Percentiles rank a stretch among this genome's conserved stretches.
Evolutionary conservation across 2,329 filamentous ascomycete species (phyloP).

Genomic region (Beauveria asiatica): DNA sequence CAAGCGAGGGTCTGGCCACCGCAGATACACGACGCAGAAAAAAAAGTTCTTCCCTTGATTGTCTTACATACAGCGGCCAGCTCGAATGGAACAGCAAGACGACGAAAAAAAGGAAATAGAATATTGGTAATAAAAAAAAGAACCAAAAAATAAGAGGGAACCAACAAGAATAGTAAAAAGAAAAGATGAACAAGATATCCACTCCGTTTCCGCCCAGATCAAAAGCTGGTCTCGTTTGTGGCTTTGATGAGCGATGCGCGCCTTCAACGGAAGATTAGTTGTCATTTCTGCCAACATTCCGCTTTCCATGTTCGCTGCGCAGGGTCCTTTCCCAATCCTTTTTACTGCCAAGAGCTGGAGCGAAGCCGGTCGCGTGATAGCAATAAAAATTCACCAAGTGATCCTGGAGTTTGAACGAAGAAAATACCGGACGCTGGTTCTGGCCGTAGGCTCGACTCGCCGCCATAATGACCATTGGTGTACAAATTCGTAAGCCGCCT

Average conservation of each 20-base stretch:
- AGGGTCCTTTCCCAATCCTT: neutral
- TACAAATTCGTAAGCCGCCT: slow-evolving; percentile 10
- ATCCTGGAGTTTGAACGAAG: neutral
- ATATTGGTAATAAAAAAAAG: slow-evolving; percentile 6
- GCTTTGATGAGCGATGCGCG: neutral
- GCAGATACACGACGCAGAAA: neutral
- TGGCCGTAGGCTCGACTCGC: neutral
- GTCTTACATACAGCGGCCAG: slow-evolving; percentile 3
- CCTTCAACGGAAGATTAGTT: neutral
- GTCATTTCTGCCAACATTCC: neutral
- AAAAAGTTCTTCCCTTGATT: neutral
- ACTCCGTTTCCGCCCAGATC: slow-evolving; percentile 1
- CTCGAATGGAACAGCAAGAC: neutral
- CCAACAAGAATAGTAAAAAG: slow-evolving; percentile 4
- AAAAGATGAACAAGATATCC: slow-evolving; percentile 5
- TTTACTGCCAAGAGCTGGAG: neutral
- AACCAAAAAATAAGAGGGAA: slow-evolving; percentile 12
- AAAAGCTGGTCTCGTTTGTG: neutral
- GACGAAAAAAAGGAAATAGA: slow-evolving; percentile 1
- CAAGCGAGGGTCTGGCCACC: neutral
- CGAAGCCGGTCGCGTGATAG: slow-evolving; percentile 5
- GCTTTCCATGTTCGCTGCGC: neutral
- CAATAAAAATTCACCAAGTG: neutral
- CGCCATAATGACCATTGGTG: slow-evolving; percentile 1
- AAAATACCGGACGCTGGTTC: slow-evolving; percentile 1